Evolutionary conservation across 202 grass and related monocot genomes (phyloP).

Genomic region (Hordeum pubiflorum): DNA sequence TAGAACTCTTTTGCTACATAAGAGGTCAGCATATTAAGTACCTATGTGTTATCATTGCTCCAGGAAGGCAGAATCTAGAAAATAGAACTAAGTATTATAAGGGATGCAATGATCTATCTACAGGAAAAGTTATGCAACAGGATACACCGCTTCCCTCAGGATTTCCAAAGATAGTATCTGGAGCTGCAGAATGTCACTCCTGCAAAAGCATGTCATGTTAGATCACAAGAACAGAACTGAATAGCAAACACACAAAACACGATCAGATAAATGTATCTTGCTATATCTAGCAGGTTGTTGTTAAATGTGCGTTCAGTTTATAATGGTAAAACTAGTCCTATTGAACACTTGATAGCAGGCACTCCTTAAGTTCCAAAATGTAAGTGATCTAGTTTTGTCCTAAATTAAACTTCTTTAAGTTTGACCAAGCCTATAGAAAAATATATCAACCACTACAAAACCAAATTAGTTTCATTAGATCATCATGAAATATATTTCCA

Average conservation of each 20-base stretch:
- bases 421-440: neutral
- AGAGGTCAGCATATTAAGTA: slow-evolving; percentile 3
- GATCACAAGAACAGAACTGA: slow-evolving; percentile 25
- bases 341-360: slow-evolving; percentile 9
- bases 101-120: slow-evolving; percentile 7
- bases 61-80: slow-evolving; percentile 13
- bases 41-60: neutral
- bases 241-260: neutral
- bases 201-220: slow-evolving; percentile 49
- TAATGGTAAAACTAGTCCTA: slow-evolving; percentile 19
- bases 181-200: slow-evolving; percentile 76
- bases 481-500: neutral
- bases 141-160: slow-evolving; percentile 91
- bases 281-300: slow-evolving; percentile 15
- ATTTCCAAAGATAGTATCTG: slow-evolving; percentile 96
- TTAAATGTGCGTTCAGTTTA: slow-evolving; percentile 5
- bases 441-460: neutral
- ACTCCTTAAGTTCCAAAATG: neutral
- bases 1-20: neutral
- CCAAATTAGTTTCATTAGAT: neutral
- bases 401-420: neutral
- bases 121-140: slow-evolving; percentile 28
- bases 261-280: slow-evolving; percentile 11
- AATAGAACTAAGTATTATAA: neutral
- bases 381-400: neutral